phyloP scores from a whole-genome alignment of 345 rosid genomes.

The Theobroma cacao region DNA sequence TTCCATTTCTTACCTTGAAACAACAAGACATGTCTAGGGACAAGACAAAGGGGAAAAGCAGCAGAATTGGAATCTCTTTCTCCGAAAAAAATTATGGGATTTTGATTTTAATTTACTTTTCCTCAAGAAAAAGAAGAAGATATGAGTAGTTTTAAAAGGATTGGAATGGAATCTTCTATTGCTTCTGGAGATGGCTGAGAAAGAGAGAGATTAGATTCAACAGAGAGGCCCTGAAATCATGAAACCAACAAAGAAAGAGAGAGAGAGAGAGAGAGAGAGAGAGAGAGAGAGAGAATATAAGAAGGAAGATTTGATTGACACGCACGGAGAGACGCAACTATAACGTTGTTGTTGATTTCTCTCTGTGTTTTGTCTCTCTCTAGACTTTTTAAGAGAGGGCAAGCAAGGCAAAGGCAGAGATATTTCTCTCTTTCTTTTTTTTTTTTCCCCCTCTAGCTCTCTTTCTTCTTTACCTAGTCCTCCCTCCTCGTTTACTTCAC shows the following conservation, averaged over 20 bases:
- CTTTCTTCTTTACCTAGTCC: not conserved
- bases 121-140: not conserved
- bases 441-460: not conserved
- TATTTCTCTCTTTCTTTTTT: not conserved
- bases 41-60: not conserved
- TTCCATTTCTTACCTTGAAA: slow-evolving; percentile 10
- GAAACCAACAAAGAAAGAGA: slow-evolving; percentile 2
- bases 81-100: not conserved
- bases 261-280: not conserved
- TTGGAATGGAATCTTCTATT: not conserved
- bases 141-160: not conserved
- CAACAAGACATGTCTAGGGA: not conserved
- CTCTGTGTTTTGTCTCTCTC: not conserved
- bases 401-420: not conserved
- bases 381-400: not conserved
- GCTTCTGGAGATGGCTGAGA: not conserved
- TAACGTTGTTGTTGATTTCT: not conserved
- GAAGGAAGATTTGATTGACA: slow-evolving; percentile 8
- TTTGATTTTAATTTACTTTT: not conserved
- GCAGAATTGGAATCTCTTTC: not conserved
- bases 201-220: not conserved
- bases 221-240: not conserved
- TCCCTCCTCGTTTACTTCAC: not conserved
- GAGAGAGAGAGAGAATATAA: not conserved
- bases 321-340: not conserved